Evolutionary conservation across 2,329 filamentous ascomycete species (phyloP), one percentile per base, ranked within the genome.

Genomic region (Phialocephala subalpina): DNA sequence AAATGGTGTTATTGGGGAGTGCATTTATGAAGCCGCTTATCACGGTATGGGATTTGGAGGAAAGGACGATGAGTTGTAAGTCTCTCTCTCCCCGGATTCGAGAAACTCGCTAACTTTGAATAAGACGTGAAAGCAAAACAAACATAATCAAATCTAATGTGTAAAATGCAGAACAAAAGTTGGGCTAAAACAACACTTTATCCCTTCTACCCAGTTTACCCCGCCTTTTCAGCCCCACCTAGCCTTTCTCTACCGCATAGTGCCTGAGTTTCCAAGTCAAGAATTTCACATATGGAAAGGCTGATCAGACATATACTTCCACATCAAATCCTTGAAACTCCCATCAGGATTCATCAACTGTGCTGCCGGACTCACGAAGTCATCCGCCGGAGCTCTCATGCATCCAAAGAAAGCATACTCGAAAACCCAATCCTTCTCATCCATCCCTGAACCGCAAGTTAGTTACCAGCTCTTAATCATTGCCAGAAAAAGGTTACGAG

Each of bases 341-440:
- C 79, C 81, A 59, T 80, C 72, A 18, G 62, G 67, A 49, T 80
- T 78, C 79, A 82, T 79, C 65, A 82, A 74, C 72, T 81, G 80
- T 38, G 81, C 81, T 27, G 73, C 77, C 0, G 79, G 80, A 67
- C 80, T 82, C 22, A 82, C 81, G 70, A 80, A 82, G 53, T 68
- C 70, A 67, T 82, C 80, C 22, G 80, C 78, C 45, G 77, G 72
- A 20, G 78, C 71, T 60, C 73, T 74, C 74, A 81, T 80, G 67
- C 80, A 81, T 36, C 79, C 80, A 63, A 81, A 81, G 49, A 80
- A 77, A 12, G 74, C 78, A 68, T 82, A 82, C 70, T 82, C 79
- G 62, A 75, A 73, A 27, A 82, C 69, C 73, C 75, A 82, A 62
- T 76, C 75, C 63, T 74, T 73, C n/a, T 69, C 64, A 69, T 82